Base-by-base conservation (phyloP, 257 asterid species). In the Petunia axillaris region DNA sequence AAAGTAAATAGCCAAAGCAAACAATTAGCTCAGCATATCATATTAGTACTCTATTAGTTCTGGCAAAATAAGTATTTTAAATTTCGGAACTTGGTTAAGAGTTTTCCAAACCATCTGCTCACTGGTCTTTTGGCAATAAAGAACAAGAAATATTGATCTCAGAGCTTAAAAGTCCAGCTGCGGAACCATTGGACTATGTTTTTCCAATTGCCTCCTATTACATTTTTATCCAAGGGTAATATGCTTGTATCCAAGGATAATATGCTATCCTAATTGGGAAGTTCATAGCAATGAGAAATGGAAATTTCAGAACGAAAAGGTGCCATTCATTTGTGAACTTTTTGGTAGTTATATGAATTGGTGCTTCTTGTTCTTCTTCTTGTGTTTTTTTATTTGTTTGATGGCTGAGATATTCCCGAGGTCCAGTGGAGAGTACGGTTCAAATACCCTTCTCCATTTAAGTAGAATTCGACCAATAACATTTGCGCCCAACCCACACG, bases 1-100 rank as follows among this genome's bases (percentile, higher is more conserved):
- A 87, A 3, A 50, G 35, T 36, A 14, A 73, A 50, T 50, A 73
- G 78, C 3, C 63, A 73, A 46, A 64, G 73, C 75, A 65, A 63
- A 37, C 4, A 48, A 57, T 37, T 6, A 54, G 16, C 48, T 50
- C 58, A 43, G 6, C 39, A 77, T 48, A 81, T 39, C 78, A 73
- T 73, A 48, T 36, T 35, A n/a, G 8, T 71, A 71, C 46, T 0
- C 43, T 25, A 25, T 25, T 25, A 71, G 53, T 48, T 48, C 60
- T 25, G n/a, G 25, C 1, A 10, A 5, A 4, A 14, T 48, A 71
- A 46, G 77, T 10, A 71, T 10, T 48, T 48, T 5, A 71, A 48
- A 71, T 11, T 71, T 71, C 5, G 41, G 39, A 71, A 58, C 11
- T 71, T 55, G 25, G 59, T 0, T 9, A 8, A 71, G 55, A 64